Percentiles rank a stretch among this genome's conserved stretches.
Conservation (phyloP, 176 grass and related monocot species). For the Metroxylon sagu region DNA sequence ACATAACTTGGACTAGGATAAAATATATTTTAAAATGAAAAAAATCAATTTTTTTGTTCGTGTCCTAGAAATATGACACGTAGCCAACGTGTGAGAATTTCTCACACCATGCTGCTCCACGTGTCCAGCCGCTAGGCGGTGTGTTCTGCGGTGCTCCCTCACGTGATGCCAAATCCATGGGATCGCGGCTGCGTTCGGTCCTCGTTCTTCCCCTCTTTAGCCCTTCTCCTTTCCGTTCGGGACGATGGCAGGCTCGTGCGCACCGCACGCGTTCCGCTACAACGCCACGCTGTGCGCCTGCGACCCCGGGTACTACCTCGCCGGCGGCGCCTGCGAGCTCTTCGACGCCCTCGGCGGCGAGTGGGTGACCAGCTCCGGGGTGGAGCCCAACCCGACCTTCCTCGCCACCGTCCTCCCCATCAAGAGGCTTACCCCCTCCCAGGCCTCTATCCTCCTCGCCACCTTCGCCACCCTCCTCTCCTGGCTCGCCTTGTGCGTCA, state of each 20-base stretch:
- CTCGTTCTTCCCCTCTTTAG: too few species aligned
- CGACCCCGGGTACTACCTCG: conserved; percentile 61
- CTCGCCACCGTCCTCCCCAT: conserved; percentile 53
- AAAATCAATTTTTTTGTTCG: too few species aligned
- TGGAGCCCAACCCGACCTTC: conserved; percentile 40
- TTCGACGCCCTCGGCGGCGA: conserved; percentile 18
- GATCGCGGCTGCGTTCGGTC: too few species aligned
- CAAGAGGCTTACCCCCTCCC: conserved; percentile 72
- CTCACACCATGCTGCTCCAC: too few species aligned
- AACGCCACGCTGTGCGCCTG: conserved; percentile 67
- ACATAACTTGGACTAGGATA: too few species aligned
- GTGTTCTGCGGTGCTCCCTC: too few species aligned
- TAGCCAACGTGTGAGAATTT: too few species aligned
- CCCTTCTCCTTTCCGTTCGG: too few species aligned
- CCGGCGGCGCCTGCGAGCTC: conserved; percentile 19
- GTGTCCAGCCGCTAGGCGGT: too few species aligned
- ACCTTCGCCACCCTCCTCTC: conserved; percentile 41
- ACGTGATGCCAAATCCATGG: too few species aligned
- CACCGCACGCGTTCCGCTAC: conserved; percentile 55
- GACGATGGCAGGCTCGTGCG: conserved; percentile 18
- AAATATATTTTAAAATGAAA: too few species aligned
- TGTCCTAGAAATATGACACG: too few species aligned
- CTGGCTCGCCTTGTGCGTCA: conserved; percentile 65
- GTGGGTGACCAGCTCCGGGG: conserved; percentile 63
- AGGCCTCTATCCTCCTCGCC: conserved; percentile 61